These are phyloP conservation scores for Malassezia sympodialis DNA, from an alignment of 1,284 basidiomycete species.

Conservation along the genomic window DNA sequence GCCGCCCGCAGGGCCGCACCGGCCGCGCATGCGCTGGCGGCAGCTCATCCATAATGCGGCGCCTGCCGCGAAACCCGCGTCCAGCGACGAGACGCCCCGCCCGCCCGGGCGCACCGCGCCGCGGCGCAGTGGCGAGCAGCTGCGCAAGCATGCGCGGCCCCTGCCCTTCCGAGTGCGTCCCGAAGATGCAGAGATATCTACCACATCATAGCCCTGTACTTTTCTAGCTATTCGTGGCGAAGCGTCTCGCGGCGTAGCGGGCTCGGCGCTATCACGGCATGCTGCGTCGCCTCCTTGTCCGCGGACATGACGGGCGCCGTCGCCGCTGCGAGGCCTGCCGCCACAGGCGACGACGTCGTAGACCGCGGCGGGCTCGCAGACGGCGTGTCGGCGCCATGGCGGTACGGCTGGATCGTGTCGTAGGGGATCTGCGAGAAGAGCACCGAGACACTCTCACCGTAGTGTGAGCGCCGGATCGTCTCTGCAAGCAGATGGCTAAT, in stretches of 20 bases:
- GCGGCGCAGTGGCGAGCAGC: neutral
- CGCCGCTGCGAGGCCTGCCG: neutral
- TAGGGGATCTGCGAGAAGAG: constrained; percentile 46
- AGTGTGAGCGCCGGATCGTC: constrained; percentile 72
- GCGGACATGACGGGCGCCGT: neutral
- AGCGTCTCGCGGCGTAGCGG: constrained; percentile 13
- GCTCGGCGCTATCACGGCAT: constrained; percentile 8
- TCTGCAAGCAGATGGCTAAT: constrained; percentile 89
- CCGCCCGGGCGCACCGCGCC: neutral
- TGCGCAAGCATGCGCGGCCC: neutral
- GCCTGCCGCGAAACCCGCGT: neutral
- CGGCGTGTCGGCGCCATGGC: constrained; percentile 31
- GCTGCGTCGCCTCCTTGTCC: neutral
- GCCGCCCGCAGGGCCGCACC: neutral
- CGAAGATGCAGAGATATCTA: neutral
- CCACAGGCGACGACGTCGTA: constrained; percentile 1
- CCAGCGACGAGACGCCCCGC: neutral
- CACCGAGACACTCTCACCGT: constrained; percentile 44
- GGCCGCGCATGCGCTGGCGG: constrained; percentile 9
- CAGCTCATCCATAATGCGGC: neutral
- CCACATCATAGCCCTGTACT: neutral
- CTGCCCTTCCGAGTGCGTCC: neutral
- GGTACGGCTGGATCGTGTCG: constrained; percentile 45
- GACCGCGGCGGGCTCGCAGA: constrained; percentile 12
- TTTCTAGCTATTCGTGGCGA: neutral